These are phyloP conservation scores for Brassica incana DNA, from an alignment of 345 rosid genomes.

Conservation along the genomic window DNA sequence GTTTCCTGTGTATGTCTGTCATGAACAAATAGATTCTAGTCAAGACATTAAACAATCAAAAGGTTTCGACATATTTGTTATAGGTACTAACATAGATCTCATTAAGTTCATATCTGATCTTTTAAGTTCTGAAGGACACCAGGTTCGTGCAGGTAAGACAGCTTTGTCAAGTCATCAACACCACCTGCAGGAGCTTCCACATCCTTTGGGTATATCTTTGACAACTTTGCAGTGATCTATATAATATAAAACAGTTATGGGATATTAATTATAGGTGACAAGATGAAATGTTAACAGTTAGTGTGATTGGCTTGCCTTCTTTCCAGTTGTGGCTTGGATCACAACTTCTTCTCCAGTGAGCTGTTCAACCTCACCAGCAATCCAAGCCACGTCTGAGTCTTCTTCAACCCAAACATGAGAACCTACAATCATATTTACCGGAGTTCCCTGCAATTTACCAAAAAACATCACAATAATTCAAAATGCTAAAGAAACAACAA, in stretches of 20 bases:
- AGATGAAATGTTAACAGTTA: neutral
- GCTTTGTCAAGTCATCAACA: slow-evolving; percentile 18
- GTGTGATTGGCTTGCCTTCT: slow-evolving; percentile 47
- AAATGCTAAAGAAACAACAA: neutral
- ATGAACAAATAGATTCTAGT: neutral
- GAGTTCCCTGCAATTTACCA: slow-evolving; percentile 65
- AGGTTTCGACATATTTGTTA: neutral
- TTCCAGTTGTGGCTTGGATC: slow-evolving; percentile 54
- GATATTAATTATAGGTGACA: neutral
- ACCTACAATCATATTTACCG: slow-evolving; percentile 81
- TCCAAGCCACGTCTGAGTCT: slow-evolving; percentile 73
- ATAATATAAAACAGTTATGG: neutral
- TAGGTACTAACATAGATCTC: slow-evolving; percentile 5
- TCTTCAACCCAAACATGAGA: slow-evolving; percentile 86
- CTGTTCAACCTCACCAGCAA: slow-evolving; percentile 72
- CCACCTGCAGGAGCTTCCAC: slow-evolving; percentile 13
- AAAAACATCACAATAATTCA: neutral
- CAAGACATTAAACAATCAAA: neutral
- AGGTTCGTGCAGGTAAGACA: slow-evolving; percentile 7
- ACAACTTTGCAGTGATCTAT: slow-evolving; percentile 9
- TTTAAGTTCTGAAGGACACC: slow-evolving; percentile 7
- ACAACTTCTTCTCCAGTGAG: slow-evolving; percentile 63
- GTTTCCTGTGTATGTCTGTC: slow-evolving; percentile 16
- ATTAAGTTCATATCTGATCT: slow-evolving; percentile 10
- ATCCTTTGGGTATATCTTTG: slow-evolving; percentile 12